Conservation (phyloP, 306 rosid genomes). For the Cucumis cinereus region DNA sequence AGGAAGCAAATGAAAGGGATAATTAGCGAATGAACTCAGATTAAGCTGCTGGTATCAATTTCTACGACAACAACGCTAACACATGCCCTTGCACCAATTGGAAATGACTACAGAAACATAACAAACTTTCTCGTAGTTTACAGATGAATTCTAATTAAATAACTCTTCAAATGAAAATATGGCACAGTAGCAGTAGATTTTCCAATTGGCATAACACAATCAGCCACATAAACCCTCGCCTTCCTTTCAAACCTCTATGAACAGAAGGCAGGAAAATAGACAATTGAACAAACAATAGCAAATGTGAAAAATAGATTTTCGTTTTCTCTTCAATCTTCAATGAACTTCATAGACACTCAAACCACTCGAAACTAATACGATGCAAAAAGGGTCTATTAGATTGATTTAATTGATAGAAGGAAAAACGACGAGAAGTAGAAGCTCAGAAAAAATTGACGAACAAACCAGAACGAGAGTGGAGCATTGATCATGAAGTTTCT, state of each 20-base stretch:
- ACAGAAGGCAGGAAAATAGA: neutral
- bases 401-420: neutral
- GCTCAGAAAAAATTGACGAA: constrained; percentile 11
- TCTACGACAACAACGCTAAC: neutral
- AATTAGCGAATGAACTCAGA: neutral
- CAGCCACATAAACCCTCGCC: neutral
- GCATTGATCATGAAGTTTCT: constrained; percentile 28
- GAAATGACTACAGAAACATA: neutral
- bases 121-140: neutral
- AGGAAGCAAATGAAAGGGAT: neutral
- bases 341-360: neutral
- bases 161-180: neutral
- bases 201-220: neutral
- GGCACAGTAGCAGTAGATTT: neutral
- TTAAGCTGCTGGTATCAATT: neutral
- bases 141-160: neutral
- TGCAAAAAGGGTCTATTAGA: neutral
- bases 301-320: neutral
- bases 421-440: neutral
- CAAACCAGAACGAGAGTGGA: constrained; percentile 70
- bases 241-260: neutral
- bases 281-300: neutral
- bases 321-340: neutral
- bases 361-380: neutral
- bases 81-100: neutral